phyloP scores from a whole-genome alignment of 1,139 yeast species.

The Pichia sp. region DNA sequence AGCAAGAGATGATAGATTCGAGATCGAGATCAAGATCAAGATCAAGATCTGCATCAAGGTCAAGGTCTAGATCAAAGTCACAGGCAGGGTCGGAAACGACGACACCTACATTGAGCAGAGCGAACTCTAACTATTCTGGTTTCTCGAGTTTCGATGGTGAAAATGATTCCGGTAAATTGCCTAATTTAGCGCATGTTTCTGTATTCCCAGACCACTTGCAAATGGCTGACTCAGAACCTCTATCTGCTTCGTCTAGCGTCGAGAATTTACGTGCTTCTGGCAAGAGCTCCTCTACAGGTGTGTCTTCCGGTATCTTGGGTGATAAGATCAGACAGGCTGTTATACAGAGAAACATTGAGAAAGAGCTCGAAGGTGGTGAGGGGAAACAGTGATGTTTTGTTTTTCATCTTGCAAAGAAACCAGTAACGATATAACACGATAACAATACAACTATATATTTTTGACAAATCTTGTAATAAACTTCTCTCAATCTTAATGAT shows the following conservation, averaged over 20 bases:
- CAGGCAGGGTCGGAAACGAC: slow-evolving; percentile 1
- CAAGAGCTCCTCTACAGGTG: background rate
- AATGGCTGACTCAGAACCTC: slow-evolving; percentile 8
- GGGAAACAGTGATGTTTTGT: background rate
- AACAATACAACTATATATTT: background rate
- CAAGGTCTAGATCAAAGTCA: slow-evolving; percentile 18
- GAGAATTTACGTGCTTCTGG: background rate
- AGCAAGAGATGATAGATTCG: slow-evolving; percentile 23
- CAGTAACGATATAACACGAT: no score
- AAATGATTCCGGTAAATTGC: slow-evolving; percentile 21
- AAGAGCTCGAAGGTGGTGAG: background rate
- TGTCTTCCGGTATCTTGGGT: slow-evolving; percentile 15
- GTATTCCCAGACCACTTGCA: slow-evolving; percentile 29
- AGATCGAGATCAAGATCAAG: slow-evolving; percentile 25
- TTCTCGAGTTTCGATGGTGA: slow-evolving; percentile 24
- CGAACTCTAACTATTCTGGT: slow-evolving; percentile 28
- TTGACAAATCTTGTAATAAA: background rate
- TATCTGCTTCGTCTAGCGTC: slow-evolving; percentile 14
- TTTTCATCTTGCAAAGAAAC: background rate
- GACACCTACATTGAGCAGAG: slow-evolving; percentile 12
- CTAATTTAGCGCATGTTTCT: slow-evolving; percentile 31
- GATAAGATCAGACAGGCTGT: slow-evolving; percentile 24
- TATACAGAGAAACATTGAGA: slow-evolving; percentile 20
- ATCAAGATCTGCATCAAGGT: slow-evolving; percentile 17
- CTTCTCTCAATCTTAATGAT: background rate